Percentiles rank a stretch among this genome's conserved stretches.
Conservation (phyloP, 139 green algal species). For the Coccomyxa sp. region DNA sequence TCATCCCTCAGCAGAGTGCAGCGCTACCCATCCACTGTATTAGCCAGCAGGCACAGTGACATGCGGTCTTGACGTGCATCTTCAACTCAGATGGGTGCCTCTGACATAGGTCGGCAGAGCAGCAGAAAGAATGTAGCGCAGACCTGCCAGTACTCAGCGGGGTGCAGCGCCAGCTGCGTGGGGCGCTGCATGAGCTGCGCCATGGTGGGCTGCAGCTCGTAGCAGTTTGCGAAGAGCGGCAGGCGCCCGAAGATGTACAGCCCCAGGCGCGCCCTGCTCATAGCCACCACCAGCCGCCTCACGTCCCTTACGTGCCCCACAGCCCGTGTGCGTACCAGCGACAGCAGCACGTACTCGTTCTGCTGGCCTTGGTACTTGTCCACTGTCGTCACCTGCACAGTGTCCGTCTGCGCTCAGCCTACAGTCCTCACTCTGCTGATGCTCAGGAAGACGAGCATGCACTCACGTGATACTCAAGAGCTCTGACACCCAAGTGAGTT, state of each 20-base stretch:
- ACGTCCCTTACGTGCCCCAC: slow-evolving; percentile 97
- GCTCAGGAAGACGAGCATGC: too few relatives aligned
- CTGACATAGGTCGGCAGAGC: background rate
- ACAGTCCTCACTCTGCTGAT: too few relatives aligned
- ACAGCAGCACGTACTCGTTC: slow-evolving; percentile 96
- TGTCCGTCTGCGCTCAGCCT: too few relatives aligned
- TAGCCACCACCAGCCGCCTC: slow-evolving; percentile 90
- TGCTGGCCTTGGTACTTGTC: slow-evolving; percentile 99
- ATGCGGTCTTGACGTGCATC: slow-evolving; percentile 81
- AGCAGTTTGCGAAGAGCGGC: slow-evolving; percentile 88
- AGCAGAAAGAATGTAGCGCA: background rate
- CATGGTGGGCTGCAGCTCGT: slow-evolving; percentile 89
- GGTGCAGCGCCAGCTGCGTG: slow-evolving; percentile 69
- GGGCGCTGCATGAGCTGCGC: slow-evolving; percentile 72
- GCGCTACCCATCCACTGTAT: slow-evolving; percentile 65
- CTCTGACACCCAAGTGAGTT: too few relatives aligned
- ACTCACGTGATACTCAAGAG: too few relatives aligned
- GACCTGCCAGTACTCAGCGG: slow-evolving; percentile 28
- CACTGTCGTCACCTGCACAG: slow-evolving; percentile 68
- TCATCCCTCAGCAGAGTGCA: slow-evolving; percentile 48
- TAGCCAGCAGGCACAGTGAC: slow-evolving; percentile 79
- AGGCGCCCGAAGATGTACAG: slow-evolving; percentile 93
- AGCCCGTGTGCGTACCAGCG: slow-evolving; percentile 81
- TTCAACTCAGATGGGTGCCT: slow-evolving; percentile 7
- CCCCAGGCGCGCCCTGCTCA: slow-evolving; percentile 87